Evolutionary conservation across 2,329 filamentous ascomycete species (phyloP).

Genomic region (Apiospora pterosperma): DNA sequence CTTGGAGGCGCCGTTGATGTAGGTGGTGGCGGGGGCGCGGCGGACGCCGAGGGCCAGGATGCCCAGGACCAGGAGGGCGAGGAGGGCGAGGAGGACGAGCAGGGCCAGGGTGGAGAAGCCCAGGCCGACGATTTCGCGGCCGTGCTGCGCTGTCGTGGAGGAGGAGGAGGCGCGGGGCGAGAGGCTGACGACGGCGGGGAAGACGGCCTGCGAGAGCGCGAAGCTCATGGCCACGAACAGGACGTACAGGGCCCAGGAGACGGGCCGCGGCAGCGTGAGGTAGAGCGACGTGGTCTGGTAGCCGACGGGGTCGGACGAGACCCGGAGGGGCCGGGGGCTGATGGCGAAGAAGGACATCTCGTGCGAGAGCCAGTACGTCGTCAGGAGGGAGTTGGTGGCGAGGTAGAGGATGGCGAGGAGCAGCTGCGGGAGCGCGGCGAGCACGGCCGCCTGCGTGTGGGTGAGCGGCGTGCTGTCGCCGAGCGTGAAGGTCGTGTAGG

Average conservation of each 20-base stretch:
- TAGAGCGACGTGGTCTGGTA: constrained; percentile 44
- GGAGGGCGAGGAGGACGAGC: constrained; percentile 36
- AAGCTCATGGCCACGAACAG: constrained; percentile 43
- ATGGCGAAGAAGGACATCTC: constrained; percentile 44
- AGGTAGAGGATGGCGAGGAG: constrained; percentile 47
- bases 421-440: constrained; percentile 46
- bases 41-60: constrained; percentile 37
- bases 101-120: constrained; percentile 42
- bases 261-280: constrained; percentile 45
- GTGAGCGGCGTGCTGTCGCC: constrained; percentile 13
- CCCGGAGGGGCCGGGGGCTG: constrained; percentile 35
- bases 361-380: constrained; percentile 46
- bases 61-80: constrained; percentile 31
- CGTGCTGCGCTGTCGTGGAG: no score
- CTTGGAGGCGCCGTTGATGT: constrained; percentile 28
- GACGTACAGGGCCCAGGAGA: constrained; percentile 41
- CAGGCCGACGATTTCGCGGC: constrained; percentile 29
- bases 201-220: constrained; percentile 42
- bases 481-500: constrained; percentile 30
- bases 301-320: constrained; percentile 40
- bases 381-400: constrained; percentile 42
- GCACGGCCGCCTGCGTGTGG: constrained; percentile 26
- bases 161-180: constrained; percentile 7
- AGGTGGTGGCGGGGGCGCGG: constrained; percentile 32
- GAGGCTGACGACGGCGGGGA: constrained; percentile 26